Base-by-base conservation (phyloP, 495 filamentous ascomycete species). In the Chaetomium tenue region DNA sequence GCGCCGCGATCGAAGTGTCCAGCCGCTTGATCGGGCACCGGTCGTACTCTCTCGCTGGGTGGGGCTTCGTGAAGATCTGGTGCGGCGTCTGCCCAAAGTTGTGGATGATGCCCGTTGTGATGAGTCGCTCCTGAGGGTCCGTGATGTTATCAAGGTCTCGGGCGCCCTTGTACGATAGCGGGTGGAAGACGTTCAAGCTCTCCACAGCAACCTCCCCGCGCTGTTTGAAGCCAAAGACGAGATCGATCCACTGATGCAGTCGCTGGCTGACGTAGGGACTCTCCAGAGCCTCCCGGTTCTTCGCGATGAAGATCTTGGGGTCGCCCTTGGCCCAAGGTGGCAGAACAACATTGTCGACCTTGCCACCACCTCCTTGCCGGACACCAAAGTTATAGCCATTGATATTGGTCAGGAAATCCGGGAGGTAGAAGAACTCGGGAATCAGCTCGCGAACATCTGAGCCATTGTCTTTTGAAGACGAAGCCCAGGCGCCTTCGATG, bases 291-390 rank as follows among this genome's bases (percentile, higher is more conserved):
- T 97, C 92, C 22, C 94, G 84, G 70, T 98, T 88, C 74, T 96
- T 98, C 4, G 91, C 86, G 64, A 98, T 91, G 74, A 98, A 98
- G 28, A 98, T 90, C 70, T 94, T 91, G 0, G 94, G 93, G 69
- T 97, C 93, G 0, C 92, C 93, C 73, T 98, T 97, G 8, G 94
- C 94, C 94, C 94, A 98, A 9, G 91, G 93, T 6, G 94, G 94
- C 28, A 98, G 79, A 61, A 85, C 79, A 33, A 98, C 95, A 51
- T 88, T 86, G 71, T 96, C 88, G 52, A 98, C 92, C 8, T 80
- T 81, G 13, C 89, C 91, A 3, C 84, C 89, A 63, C 82, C 85
- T 33, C 89, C 90, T 76, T 97, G 94, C 20, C 91, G 86, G 44
- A 85, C 75, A 25, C 94, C 94, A 75, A 98, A 97, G 66, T 98